Conservation (phyloP, 1,284 basidiomycete genomes). For the Leccinum subrobustum region DNA sequence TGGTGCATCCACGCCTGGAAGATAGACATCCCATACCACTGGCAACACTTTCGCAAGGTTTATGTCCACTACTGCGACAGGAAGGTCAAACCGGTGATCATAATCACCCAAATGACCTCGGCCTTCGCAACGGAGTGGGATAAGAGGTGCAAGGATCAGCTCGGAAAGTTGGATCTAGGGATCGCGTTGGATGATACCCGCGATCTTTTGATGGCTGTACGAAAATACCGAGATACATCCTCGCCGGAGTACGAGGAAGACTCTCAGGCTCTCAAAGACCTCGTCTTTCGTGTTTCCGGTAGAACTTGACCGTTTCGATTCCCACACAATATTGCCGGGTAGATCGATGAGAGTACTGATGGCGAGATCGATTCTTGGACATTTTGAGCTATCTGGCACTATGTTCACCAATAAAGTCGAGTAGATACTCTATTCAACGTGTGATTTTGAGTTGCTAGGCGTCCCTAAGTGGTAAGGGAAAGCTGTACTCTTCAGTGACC, state of each 20-base stretch:
- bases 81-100: constrained; percentile 26
- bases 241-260: constrained; percentile 24
- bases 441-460: background rate
- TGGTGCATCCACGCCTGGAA: constrained; percentile 33
- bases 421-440: background rate
- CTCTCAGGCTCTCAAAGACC: constrained; percentile 17
- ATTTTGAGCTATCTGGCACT: background rate
- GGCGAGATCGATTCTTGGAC: background rate
- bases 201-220: constrained; percentile 17
- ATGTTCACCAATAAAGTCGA: background rate
- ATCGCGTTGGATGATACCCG: background rate
- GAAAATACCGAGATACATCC: constrained; percentile 12
- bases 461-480: background rate
- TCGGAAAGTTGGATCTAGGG: constrained; percentile 12
- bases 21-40: constrained; percentile 28
- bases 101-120: constrained; percentile 29
- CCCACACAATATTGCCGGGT: background rate
- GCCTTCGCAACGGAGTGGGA: constrained; percentile 22
- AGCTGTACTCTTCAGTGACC: background rate
- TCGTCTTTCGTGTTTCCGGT: constrained; percentile 18
- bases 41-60: constrained; percentile 28
- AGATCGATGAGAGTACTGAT: background rate
- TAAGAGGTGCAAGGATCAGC: constrained; percentile 19
- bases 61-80: constrained; percentile 25
- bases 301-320: constrained; percentile 3